Base-by-base conservation (phyloP, 768 basidiomycete genomes). In the Ephemerocybe angulata region DNA sequence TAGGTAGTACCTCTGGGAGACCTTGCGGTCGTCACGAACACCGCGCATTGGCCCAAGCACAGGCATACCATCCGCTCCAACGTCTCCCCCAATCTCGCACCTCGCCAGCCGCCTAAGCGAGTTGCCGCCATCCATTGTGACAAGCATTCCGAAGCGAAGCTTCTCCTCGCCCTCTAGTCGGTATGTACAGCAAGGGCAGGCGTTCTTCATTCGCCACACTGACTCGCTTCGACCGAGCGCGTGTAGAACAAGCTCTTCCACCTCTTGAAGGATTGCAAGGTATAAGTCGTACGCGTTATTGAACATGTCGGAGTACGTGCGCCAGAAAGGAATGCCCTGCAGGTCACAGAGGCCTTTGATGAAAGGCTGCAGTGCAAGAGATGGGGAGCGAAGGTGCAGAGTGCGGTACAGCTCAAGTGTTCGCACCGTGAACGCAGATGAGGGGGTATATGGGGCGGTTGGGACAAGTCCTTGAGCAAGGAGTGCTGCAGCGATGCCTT, bases 161-260 rank as follows among this genome's bases (percentile, higher is more conserved):
- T 53, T 19, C 4, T 53, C 54, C 53, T 71, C 67, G 4, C 54
- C 60, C 21, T 64, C 38, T 0, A 67, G 56, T 31, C 63, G 61
- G 53, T 70, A 68, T 0, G 60, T 62, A 53, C 71, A 72, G 1
- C 64, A 40, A 1, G 69, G 65, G 43, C 67, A 71, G 2, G 63
- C 27, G 17, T 41, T 41, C 17, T 41, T 41, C 17, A 53, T 53
- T 71, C 62, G 55, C 68, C 66, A 72, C 21, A 65, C 37, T 1
- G 61, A 2, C 44, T 6, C 22, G 28, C 70, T 51, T 1, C 65
- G 60, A 3, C 55, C 58, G 2, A 76, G 62, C 0, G 56, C 61
- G 21, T 11, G 40, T 11, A 58, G 8, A 2, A 72, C 64, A 8
- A 33, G 54, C 6, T 2, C 17, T 2, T 62, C n/a, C 4, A 64